Evolutionary conservation across 2,329 filamentous ascomycete species (phyloP), one percentile per base, ranked within the genome.

Genomic region (Fusarium coicis): DNA sequence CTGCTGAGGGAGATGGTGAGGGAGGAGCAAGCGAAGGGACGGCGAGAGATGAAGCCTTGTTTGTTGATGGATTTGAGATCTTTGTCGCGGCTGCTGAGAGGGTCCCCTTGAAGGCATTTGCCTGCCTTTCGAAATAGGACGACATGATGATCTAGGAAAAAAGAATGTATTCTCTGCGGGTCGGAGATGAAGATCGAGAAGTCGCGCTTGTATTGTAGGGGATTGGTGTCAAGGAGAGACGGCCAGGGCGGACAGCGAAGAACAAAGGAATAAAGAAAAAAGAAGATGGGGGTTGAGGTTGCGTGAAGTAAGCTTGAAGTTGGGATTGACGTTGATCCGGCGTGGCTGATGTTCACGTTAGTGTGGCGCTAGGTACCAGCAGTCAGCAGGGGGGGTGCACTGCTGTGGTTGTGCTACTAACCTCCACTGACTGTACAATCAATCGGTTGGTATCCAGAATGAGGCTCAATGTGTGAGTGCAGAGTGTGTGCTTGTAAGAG

Each of bases 71-170:
- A 70, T 87, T 88, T 62, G 85, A 86, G 74, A 93, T 84, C 78
- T 92, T 92, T 57, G 88, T 84, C 26, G 91, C 89, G n/a, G 89
- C 90, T 57, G 89, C 87, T 66, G 89, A 85, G 66, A 92, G 87
- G 71, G 87, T 88, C 76, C 87, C 89, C 76, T 86, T 89, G 83
- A 92, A 90, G 75, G 84, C 87, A 64, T 88, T 89, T 73, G 90
- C 87, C 81, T 92, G 90, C 76, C 89, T 90, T 76, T 92, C 89
- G 68, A 93, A 87, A 75, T 89, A 91, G 54, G 82, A 83, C 64
- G 90, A 90, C 89, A 91, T 92, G 76, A 59, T 83, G 80, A 77
- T n/a, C 14, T 26, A 43, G 71, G 70, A 57, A 72, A 53, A 52
- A 55, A 40, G 61, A 74, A 50, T 40, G 59, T 37, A 53, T 30